A percentile compares a stretch with the other conserved stretches of the same genome.
phyloP scores from a whole-genome alignment of 768 basidiomycete genomes.

The Amanita phalloides region DNA sequence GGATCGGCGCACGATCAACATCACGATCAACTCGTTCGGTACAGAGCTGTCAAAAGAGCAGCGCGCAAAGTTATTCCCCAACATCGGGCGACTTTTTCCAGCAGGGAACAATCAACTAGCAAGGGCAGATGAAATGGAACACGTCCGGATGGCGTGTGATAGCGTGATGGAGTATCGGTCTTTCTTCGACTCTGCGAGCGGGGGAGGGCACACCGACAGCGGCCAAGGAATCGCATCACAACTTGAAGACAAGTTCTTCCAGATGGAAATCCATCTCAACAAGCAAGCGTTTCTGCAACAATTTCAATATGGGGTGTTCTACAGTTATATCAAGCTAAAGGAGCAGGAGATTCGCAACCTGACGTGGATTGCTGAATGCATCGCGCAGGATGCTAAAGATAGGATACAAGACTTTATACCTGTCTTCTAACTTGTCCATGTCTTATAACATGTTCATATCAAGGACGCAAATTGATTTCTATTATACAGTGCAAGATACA shows the following conservation, averaged over 20 bases:
- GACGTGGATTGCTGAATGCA: slow-evolving; percentile 96
- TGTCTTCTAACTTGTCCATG: slow-evolving; percentile 48
- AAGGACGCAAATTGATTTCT: background rate
- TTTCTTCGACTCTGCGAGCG: slow-evolving; percentile 54
- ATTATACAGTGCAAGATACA: background rate
- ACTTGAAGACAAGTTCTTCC: slow-evolving; percentile 93
- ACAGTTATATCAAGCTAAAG: slow-evolving; percentile 85
- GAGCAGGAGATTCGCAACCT: slow-evolving; percentile 85
- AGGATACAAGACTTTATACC: slow-evolving; percentile 94
- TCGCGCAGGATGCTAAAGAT: slow-evolving; percentile 92
- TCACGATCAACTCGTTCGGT: slow-evolving; percentile 97
- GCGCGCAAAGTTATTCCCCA: slow-evolving; percentile 88
- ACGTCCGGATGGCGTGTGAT: slow-evolving; percentile 82
- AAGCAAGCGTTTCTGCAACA: slow-evolving; percentile 92
- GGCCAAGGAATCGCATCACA: slow-evolving; percentile 43
- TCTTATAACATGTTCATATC: background rate
- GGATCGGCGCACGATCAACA: slow-evolving; percentile 93
- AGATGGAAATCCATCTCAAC: slow-evolving; percentile 86
- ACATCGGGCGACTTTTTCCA: slow-evolving; percentile 88
- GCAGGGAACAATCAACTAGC: slow-evolving; percentile 93
- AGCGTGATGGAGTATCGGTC: slow-evolving; percentile 80
- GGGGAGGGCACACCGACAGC: slow-evolving; percentile 23
- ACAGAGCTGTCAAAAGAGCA: slow-evolving; percentile 94
- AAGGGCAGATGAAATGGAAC: slow-evolving; percentile 90
- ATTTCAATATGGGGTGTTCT: slow-evolving; percentile 92